phyloP scores from a whole-genome alignment of 768 basidiomycete genomes.

The Pleurotus giganteus region DNA sequence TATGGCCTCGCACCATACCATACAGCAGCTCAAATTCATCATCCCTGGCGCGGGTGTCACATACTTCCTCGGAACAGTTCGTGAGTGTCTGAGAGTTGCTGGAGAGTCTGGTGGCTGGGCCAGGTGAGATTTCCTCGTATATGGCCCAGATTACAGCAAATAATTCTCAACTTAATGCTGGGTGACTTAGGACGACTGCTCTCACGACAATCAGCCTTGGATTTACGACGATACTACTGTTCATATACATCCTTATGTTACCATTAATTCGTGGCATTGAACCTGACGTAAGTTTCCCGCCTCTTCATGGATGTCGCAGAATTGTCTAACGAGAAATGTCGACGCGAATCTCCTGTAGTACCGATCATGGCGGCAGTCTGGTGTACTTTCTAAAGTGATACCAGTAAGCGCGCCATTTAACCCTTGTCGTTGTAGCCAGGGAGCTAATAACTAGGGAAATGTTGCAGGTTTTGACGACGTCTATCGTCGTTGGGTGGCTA shows the following conservation, averaged over 20 bases:
- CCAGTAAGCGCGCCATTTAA: conserved; percentile 38
- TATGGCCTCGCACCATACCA: conserved; percentile 40
- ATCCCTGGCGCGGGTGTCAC: conserved; percentile 67
- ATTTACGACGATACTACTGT: conserved; percentile 61
- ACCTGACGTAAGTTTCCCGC: conserved; percentile 55
- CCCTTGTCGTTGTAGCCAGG: neutral
- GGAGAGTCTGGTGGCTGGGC: conserved; percentile 45
- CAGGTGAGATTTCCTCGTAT: conserved; percentile 36
- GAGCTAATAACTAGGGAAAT: neutral
- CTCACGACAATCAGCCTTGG: conserved; percentile 53
- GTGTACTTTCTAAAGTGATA: conserved; percentile 64
- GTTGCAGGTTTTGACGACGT: conserved; percentile 54
- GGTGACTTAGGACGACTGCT: conserved; percentile 45
- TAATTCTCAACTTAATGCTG: no score
- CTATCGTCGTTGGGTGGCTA: conserved; percentile 71
- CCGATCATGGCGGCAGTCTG: conserved; percentile 71
- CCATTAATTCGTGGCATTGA: conserved; percentile 67
- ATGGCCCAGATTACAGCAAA: neutral
- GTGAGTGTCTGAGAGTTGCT: conserved; percentile 42
- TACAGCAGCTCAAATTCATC: conserved; percentile 73
- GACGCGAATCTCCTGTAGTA: conserved; percentile 42
- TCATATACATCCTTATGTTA: conserved; percentile 67
- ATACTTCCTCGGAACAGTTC: conserved; percentile 57
- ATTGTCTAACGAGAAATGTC: neutral
- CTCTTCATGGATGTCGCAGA: neutral